Evolutionary conservation across 441 rosid genomes (phyloP).

Genomic region (Daphne laureola): DNA sequence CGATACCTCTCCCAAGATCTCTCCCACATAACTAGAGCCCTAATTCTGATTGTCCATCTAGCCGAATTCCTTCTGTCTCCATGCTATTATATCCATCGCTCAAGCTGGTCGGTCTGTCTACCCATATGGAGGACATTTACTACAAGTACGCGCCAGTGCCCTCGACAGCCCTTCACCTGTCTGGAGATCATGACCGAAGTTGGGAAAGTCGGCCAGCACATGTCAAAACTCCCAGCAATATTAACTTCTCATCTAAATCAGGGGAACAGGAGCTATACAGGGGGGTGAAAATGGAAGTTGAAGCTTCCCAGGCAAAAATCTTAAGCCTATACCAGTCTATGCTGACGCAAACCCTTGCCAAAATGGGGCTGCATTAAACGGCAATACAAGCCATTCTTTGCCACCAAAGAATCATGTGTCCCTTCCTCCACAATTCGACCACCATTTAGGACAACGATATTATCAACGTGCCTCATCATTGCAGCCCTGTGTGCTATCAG

Average conservation of each 20-base stretch:
- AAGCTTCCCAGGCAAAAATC: slow-evolving; percentile 12
- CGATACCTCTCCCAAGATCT: slow-evolving; percentile 24
- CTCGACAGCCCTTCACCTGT: slow-evolving; percentile 11
- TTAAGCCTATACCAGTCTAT: slow-evolving; percentile 54
- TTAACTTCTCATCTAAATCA: slow-evolving; percentile 8
- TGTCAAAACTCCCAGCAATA: slow-evolving; percentile 15
- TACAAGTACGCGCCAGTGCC: slow-evolving; percentile 19
- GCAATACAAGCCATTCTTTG: slow-evolving; percentile 86
- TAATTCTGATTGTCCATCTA: slow-evolving; percentile 14
- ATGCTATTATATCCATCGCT: slow-evolving; percentile 1
- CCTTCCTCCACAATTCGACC: slow-evolving; percentile 96
- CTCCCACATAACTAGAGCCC: slow-evolving; percentile 29
- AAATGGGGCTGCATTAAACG: slow-evolving; percentile 95
- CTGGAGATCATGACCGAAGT: slow-evolving; percentile 7
- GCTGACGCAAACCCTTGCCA: slow-evolving; percentile 88
- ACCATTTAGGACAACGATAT: slow-evolving; percentile 90
- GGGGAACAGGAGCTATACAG: slow-evolving; percentile 22
- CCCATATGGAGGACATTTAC: slow-evolving; percentile 9
- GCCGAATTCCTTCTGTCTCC: too few relatives aligned
- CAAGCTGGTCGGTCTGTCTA: slow-evolving; percentile 10
- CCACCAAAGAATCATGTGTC: slow-evolving; percentile 67
- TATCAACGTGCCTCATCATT: slow-evolving; percentile 95
- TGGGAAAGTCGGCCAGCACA: slow-evolving; percentile 1
- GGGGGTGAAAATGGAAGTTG: slow-evolving; percentile 15
- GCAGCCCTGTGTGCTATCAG: slow-evolving; percentile 92